Base-by-base conservation (phyloP, 179 eudicot genomes). In the Sideroxylon spinosum region DNA sequence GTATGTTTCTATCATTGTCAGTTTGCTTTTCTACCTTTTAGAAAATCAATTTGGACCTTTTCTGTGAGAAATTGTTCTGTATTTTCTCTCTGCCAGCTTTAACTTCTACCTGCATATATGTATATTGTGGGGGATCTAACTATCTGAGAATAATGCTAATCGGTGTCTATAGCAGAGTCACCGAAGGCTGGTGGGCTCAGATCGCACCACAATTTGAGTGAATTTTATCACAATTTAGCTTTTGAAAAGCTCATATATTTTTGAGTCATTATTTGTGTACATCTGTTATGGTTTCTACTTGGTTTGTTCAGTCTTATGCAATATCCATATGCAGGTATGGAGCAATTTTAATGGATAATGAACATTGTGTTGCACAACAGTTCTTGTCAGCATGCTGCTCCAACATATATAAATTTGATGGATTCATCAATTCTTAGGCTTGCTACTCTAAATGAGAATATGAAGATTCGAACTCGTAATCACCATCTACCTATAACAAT, bases 341-440 rank as follows among this genome's bases (percentile, higher is more conserved):
- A 59, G 98, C 98, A 78, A 74, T 96, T 75, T 86, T 92, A 76
- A 90, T 96, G 98, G 97, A 96, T 78, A 77, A 87, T 81, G 92
- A 81, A 92, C 85, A 92, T 97, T 32, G 83, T 96, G 79, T 86
- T 96, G 28, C 98, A 96, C 87, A 96, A 94, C 79, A 94, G 98
- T 86, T 83, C 99, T 78, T 96, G 98, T 84, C 99, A 96, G 89
- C 99, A 96, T 86, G 90, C 94, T 85, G 96, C 93, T 69, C 98
- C 99, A 52, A 96, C 98, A 46, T 96, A 78, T 81, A 94, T 96
- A 57, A 96, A 94, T 78, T 78, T 94, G 83, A 89, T 96, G 85
- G 92, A 91, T 82, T 87, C 97, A 77, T 98, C 99, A 75, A 96
- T 96, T 82, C 97, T 96, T 71, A 90, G 93, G 90, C 83, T 94